A percentile compares a stretch with the other conserved stretches of the same genome.
Evolutionary conservation across 768 basidiomycete species (phyloP).

Genomic region (Podaxis sp.): DNA sequence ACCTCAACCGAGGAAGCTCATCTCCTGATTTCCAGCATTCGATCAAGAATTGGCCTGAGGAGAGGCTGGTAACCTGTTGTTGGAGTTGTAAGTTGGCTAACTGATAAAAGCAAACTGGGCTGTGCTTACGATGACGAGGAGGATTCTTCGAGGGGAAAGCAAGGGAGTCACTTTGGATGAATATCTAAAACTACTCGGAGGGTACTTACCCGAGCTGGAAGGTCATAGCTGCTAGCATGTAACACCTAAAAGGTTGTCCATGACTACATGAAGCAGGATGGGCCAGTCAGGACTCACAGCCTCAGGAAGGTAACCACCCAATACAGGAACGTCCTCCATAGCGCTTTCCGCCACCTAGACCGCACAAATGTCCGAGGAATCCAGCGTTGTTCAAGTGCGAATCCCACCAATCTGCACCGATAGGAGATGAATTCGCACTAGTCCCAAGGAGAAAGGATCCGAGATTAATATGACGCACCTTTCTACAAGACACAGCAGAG

Average conservation of each 20-base stretch:
- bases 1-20: conserved; percentile 5
- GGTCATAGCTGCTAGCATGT: conserved; percentile 74
- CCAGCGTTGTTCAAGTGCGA: conserved; percentile 45
- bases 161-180: background rate
- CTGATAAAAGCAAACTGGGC: background rate
- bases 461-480: conserved; percentile 35
- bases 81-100: background rate
- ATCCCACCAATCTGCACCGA: conserved; percentile 41
- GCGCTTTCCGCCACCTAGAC: conserved; percentile 39
- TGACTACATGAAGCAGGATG: background rate
- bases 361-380: conserved; percentile 33
- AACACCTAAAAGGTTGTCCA: conserved; percentile 37
- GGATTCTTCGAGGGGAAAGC: conserved; percentile 29
- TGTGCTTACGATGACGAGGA: conserved; percentile 43
- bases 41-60: conserved; percentile 47
- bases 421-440: background rate
- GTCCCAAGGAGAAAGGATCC: background rate
- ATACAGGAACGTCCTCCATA: conserved; percentile 54
- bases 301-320: conserved; percentile 53
- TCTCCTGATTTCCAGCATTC: conserved; percentile 9
- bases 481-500: conserved; percentile 48
- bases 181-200: background rate
- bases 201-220: conserved; percentile 59
- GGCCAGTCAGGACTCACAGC: conserved; percentile 37
- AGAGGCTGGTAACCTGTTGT: conserved; percentile 49